Evolutionary conservation across 352 stramenopile genomes (phyloP).

Genomic region (Nothophytophthora sp.): DNA sequence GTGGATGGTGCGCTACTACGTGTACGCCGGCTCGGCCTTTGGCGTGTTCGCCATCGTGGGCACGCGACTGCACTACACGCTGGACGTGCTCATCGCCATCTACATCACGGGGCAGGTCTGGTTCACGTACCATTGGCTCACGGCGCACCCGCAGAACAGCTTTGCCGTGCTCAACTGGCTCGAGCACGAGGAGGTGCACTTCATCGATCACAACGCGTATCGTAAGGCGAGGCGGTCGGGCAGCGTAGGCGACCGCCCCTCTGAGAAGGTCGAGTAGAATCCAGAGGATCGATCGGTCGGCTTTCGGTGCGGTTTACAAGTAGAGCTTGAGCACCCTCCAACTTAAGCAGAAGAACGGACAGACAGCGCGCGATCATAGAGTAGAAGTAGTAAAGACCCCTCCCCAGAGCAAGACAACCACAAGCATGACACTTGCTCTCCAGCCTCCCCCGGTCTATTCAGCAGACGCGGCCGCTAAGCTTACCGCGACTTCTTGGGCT

Average conservation of each 20-base stretch:
- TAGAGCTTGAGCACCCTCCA: too few relatives aligned
- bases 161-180: constrained; percentile 82
- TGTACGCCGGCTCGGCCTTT: constrained; percentile 60
- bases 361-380: constrained; percentile 24
- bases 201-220: constrained; percentile 82
- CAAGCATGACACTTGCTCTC: constrained; percentile 3
- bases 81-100: constrained; percentile 86
- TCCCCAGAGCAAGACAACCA: too few relatives aligned
- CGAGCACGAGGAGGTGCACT: constrained; percentile 78
- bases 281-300: constrained; percentile 25
- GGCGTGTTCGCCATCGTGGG: constrained; percentile 86
- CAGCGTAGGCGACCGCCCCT: constrained; percentile 22
- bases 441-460: background rate
- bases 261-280: constrained; percentile 14
- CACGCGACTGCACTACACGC: constrained; percentile 86
- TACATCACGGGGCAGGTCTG: constrained; percentile 88
- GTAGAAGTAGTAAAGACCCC: constrained; percentile 7
- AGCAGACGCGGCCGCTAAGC: background rate
- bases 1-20: constrained; percentile 83
- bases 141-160: constrained; percentile 51
- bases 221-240: constrained; percentile 68
- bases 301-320: background rate
- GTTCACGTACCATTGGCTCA: constrained; percentile 87
- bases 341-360: background rate
- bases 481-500: constrained; percentile 46